Evolutionary conservation across 768 basidiomycete species (phyloP), one percentile per base, ranked within the genome.

Genomic region (Hydnum rufescens): DNA sequence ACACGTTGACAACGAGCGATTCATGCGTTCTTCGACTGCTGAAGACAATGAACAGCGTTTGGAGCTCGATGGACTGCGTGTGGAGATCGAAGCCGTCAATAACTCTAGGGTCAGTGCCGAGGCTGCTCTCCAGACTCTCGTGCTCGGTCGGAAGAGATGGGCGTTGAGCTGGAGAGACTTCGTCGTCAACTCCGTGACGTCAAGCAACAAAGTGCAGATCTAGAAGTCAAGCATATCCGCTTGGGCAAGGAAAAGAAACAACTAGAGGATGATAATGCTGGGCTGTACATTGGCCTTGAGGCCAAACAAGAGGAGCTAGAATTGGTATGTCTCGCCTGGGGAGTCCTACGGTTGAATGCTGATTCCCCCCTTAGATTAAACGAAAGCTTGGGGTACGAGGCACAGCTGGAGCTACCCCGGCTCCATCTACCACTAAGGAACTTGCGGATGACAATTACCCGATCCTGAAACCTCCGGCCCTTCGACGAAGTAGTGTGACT

Each of bases 261-360:
- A 60, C 74, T 44, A 28, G 42, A 55, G 43, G 81, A 89, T 42
- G 89, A 93, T 64, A 63, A 82, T 22, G 65, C 74, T 47, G 82
- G 84, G n/a, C 66, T 93, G 59, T 90, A 93, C 59, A 88, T 92
- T 32, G 90, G 89, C 0, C 66, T 95, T 51, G 87, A 92, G 64
- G 80, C 87, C 25, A 95, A 95, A 66, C 90, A 95, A 60, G 88
- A 92, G 63, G 90, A 93, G 63, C 67, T 95, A 34, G 88, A 93
- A 62, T 62, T 92, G 64, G 90, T 95, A 54, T 51, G 76, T 34
- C 36, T 26, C 29, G 31, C 23, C 32, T 51, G 16, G 16, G 29
- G 25, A 32, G 8, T 13, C 44, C 8, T 8, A 28, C 8, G 16
- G 26, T 47, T 8, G 13, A 13, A 16, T 25, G 13, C 44, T 13